Evolutionary conservation across 2,329 filamentous ascomycete genomes (phyloP).

Genomic region (Pseudogymnoascus sp.): DNA sequence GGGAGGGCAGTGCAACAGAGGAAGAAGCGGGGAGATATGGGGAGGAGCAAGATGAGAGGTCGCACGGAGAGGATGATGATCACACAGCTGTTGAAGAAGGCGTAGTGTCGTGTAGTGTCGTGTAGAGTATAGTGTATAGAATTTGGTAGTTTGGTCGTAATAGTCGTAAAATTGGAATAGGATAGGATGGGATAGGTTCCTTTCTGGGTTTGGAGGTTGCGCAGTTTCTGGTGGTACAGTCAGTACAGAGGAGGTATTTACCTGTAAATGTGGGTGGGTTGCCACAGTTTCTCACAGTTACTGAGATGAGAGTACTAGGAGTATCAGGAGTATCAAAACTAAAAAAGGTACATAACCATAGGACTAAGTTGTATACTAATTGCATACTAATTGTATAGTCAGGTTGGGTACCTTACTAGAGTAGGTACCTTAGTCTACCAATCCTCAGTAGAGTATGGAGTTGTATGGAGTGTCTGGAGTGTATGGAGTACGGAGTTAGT

Average conservation of each 20-base stretch:
- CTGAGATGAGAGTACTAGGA: not conserved
- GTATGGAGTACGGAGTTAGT: not conserved
- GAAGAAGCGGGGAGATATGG: not conserved
- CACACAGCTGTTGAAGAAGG: not conserved
- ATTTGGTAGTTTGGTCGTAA: not conserved
- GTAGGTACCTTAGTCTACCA: not conserved
- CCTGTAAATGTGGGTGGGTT: not conserved
- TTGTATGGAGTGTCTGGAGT: not conserved
- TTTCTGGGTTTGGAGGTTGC: conserved; percentile 1
- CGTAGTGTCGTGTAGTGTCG: conserved; percentile 6
- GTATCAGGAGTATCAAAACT: not conserved
- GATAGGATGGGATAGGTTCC: not conserved
- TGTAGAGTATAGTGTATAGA: not conserved
- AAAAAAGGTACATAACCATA: not conserved
- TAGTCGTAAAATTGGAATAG: conserved; percentile 1
- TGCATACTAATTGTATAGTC: not conserved
- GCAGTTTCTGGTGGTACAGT: not conserved
- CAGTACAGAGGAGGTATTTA: too few relatives aligned
- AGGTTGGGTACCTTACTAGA: not conserved
- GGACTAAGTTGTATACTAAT: not conserved
- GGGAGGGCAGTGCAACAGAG: not conserved
- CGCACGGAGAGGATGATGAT: not conserved
- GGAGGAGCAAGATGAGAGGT: not conserved
- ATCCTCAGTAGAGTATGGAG: not conserved
- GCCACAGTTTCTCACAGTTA: conserved; percentile 7